These are phyloP conservation scores for Rhizopogon roseolus DNA, from an alignment of 768 basidiomycete species.

Conservation along the genomic window DNA sequence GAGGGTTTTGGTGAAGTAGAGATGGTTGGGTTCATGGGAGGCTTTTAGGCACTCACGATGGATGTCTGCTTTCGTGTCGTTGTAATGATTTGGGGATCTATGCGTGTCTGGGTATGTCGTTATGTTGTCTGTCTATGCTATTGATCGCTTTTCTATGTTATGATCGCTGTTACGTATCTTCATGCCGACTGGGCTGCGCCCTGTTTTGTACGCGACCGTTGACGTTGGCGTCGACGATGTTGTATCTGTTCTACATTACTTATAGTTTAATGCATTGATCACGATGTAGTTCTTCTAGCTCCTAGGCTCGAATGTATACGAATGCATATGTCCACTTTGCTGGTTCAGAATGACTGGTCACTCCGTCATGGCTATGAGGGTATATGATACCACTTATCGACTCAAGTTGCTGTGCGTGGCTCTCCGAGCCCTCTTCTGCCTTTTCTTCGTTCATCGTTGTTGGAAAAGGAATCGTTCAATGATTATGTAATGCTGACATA, in stretches of 20 bases:
- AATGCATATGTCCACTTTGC: neutral
- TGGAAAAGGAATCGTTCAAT: no score
- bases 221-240: neutral
- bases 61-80: neutral
- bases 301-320: neutral
- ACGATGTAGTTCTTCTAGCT: neutral
- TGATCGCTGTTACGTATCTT: neutral
- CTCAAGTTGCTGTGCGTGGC: no score
- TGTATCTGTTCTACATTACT: neutral
- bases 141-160: neutral
- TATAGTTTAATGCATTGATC: neutral
- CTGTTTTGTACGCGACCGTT: neutral
- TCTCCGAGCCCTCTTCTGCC: no score
- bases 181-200: neutral
- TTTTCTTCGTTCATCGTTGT: no score
- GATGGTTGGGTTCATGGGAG: conserved; percentile 25
- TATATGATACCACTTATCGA: no score
- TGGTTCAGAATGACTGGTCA: neutral
- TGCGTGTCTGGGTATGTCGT: neutral
- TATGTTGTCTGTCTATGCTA: neutral
- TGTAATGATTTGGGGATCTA: neutral
- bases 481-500: no score
- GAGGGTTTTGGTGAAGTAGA: conserved; percentile 22
- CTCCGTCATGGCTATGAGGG: no score
- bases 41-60: neutral